Percentiles rank a stretch among this genome's conserved stretches.
Conservation (phyloP, 139 green algal genomes). For the Closterium sp. region DNA sequence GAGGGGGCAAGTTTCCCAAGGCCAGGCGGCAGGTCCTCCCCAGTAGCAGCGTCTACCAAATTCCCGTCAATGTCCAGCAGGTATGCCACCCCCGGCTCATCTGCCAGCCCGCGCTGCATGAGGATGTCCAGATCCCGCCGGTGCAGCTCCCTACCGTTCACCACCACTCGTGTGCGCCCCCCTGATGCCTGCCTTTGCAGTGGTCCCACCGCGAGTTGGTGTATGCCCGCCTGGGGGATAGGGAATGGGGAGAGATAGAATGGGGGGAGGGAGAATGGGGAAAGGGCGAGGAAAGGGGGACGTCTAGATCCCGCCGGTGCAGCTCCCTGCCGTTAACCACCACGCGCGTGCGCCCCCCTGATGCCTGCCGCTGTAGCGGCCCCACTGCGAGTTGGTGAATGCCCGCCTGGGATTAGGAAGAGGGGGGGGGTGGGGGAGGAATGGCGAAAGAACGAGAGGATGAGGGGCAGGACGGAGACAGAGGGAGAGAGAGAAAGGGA, state of each 20-base stretch:
- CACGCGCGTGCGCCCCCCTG: background rate
- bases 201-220: background rate
- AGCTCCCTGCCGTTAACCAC: no score
- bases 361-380: background rate
- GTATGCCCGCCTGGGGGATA: background rate
- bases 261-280: no score
- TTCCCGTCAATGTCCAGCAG: conserved; percentile 18
- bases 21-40: no score
- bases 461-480: no score
- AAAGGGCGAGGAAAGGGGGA: background rate
- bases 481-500: no score
- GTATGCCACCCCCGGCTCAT: background rate
- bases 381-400: background rate
- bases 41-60: background rate
- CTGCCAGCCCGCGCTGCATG: background rate
- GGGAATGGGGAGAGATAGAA: no score
- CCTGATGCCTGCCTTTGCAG: background rate
- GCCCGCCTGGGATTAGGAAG: background rate
- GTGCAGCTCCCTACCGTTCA: conserved; percentile 39
- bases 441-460: no score
- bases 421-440: no score
- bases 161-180: conserved; percentile 2
- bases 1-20: no score
- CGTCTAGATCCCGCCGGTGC: background rate
- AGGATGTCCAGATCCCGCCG: conserved; percentile 14